Conservation (phyloP, 2,329 filamentous ascomycete species). For the Metarhizium anisopliae region DNA sequence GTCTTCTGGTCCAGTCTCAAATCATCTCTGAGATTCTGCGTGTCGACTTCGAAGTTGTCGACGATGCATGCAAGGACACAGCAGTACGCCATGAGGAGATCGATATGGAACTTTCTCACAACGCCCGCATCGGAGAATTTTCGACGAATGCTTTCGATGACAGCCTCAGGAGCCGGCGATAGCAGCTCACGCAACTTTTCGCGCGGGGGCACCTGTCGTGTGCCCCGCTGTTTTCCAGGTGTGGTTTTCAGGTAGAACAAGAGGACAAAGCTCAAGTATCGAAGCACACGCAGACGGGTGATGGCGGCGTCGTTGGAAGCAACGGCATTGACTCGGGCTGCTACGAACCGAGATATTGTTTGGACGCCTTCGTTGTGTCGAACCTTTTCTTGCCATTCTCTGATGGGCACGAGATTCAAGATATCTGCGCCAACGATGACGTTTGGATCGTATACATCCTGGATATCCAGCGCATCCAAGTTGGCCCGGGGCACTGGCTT, state of each 20-base stretch:
- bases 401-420: constrained; percentile 57
- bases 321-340: constrained; percentile 47
- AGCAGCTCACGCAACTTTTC: constrained; percentile 53
- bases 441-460: constrained; percentile 64
- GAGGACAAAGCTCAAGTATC: constrained; percentile 51
- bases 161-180: constrained; percentile 47
- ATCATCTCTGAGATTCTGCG: constrained; percentile 60
- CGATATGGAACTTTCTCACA: constrained; percentile 62
- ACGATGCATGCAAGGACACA: constrained; percentile 62
- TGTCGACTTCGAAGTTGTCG: constrained; percentile 66
- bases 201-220: constrained; percentile 45
- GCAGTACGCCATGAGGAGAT: constrained; percentile 65
- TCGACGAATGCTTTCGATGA: constrained; percentile 58
- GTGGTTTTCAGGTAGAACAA: constrained; percentile 41
- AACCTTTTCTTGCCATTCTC: constrained; percentile 65
- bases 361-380: constrained; percentile 48
- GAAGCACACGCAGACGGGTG: constrained; percentile 46
- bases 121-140: constrained; percentile 57
- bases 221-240: constrained; percentile 36
- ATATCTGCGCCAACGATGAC: constrained; percentile 59
- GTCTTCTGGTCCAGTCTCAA: constrained; percentile 61
- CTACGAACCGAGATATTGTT: constrained; percentile 55
- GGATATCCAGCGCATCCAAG: constrained; percentile 53
- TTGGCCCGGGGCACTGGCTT: constrained; percentile 70
- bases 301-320: constrained; percentile 45